Evolutionary conservation across 2,329 filamentous ascomycete species (phyloP).

Genomic region (Aspergillus phoenicis): DNA sequence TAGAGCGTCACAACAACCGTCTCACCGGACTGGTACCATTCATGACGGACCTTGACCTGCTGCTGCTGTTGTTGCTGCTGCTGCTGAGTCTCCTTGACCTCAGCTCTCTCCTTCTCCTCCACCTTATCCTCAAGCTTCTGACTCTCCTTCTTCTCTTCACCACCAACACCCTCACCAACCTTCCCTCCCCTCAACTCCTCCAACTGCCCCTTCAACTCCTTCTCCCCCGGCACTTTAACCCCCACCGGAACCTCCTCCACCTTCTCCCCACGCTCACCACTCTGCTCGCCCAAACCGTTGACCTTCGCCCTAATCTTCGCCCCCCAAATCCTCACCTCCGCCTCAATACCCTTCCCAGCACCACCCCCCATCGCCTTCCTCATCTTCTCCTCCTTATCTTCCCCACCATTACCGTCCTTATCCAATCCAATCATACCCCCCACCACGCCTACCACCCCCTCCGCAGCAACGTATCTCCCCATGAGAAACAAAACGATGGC

Average conservation of each 20-base stretch:
- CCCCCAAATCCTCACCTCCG: conserved; percentile 59
- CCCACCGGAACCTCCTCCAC: conserved; percentile 58
- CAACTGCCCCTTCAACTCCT: conserved; percentile 41
- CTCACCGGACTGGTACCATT: conserved; percentile 69
- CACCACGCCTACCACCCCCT: conserved; percentile 66
- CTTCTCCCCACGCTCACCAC: conserved; percentile 51
- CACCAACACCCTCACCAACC: conserved; percentile 6
- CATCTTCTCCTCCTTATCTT: conserved; percentile 39
- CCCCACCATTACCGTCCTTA: conserved; percentile 41
- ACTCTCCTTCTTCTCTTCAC: neutral
- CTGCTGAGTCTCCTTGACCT: neutral
- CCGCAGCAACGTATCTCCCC: conserved; percentile 72
- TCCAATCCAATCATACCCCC: conserved; percentile 52
- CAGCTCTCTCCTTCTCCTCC: neutral
- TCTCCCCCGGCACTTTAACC: conserved; percentile 47
- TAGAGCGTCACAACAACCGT: conserved; percentile 66
- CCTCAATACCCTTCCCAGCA: conserved; percentile 26
- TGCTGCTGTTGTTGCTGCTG: conserved; percentile 14
- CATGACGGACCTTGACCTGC: conserved; percentile 56
- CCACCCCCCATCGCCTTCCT: conserved; percentile 32
- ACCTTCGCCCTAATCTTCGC: conserved; percentile 58
- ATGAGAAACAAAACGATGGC: conserved; percentile 73
- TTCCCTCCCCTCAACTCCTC: conserved; percentile 31
- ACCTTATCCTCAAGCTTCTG: neutral
- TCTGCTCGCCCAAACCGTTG: conserved; percentile 46